These are phyloP conservation scores for Chlamydomonas sphaeroides DNA, from an alignment of 139 green algal species.

Conservation along the genomic window DNA sequence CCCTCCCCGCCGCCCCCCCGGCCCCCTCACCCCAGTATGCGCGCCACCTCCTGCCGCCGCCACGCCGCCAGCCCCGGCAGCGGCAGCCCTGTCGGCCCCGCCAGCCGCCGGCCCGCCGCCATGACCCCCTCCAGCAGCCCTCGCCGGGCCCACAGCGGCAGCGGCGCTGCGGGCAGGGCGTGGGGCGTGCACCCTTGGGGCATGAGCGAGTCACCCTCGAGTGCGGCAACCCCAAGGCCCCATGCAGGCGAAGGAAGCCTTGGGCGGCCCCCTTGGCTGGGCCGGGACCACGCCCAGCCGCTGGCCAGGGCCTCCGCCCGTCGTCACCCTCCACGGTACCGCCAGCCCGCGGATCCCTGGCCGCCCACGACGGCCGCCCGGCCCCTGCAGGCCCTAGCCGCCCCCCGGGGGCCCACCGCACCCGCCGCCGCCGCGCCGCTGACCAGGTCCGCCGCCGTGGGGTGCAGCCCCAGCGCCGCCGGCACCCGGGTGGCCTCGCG, in stretches of 20 bases:
- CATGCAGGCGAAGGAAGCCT: too few relatives aligned
- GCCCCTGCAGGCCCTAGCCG: neutral
- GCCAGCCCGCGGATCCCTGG: too few relatives aligned
- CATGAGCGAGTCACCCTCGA: too few relatives aligned
- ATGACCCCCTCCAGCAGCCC: constrained; percentile 64
- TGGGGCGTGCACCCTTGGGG: too few relatives aligned
- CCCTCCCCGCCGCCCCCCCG: too few relatives aligned
- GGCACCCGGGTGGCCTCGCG: constrained; percentile 84
- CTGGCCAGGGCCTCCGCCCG: too few relatives aligned
- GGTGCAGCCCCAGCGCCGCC: constrained; percentile 85
- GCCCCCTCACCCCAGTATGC: constrained; percentile 38
- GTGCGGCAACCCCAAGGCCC: too few relatives aligned
- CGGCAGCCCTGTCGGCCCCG: constrained; percentile 21
- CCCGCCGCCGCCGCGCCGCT: constrained; percentile 15
- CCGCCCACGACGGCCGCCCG: neutral
- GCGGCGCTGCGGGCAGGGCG: constrained; percentile 27
- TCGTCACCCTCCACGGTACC: too few relatives aligned
- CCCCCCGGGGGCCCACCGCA: neutral
- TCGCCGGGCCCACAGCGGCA: constrained; percentile 37
- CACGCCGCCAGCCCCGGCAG: constrained; percentile 38
- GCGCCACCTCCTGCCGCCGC: constrained; percentile 19
- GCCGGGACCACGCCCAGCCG: too few relatives aligned
- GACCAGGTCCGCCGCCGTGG: constrained; percentile 41
- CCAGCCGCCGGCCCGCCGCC: constrained; percentile 49
- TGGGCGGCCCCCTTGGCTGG: too few relatives aligned